Evolutionary conservation across 139 green algal species (phyloP), one percentile per base, ranked within the genome.

Genomic region (Microglena sp.): DNA sequence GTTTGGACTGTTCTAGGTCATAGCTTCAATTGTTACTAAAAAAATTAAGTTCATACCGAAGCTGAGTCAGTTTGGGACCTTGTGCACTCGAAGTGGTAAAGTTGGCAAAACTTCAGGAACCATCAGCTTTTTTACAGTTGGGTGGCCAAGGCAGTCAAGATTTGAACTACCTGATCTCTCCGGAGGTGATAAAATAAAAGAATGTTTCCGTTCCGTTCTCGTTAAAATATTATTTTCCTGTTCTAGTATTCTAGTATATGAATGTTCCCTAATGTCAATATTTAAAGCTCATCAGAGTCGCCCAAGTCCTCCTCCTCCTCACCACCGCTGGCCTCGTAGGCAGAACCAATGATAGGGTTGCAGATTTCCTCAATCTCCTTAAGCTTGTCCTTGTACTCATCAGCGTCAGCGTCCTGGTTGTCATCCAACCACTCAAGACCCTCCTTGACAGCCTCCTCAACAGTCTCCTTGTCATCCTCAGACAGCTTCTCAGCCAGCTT

Each of bases 341-440:
- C 75, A 74, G 87, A 82, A 2, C 76, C 60, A 4, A 99, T 69
- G 71, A 99, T 94, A 57, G 94, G 94, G 60, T 87, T 86, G 76
- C 78, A 88, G 2, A 91, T 67, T 28, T 92, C 89, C 82, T 99
- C 89, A 29, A 99, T 74, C 70, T 96, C 88, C 84, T 97, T 99
- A 21, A 93, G 77, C 79, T 94, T 93, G 35, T 98, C 94, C 60
- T 94, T 80, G 79, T 91, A 96, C 63, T 98, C 94, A 40, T 98
- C 94, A 30, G 75, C 77, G 5, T 92, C 86, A 8, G 82, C 83
- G 3, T 90, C 81, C 5, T 22, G 53, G 75, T 95, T 92, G 59
- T 95, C 88, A 33, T 96, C 90, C 45, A 96, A 22, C 89, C 89
- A 98, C 54, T 98, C 92, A 40, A 96, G 66, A 6, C 82, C 85